Base-by-base conservation (phyloP, 495 filamentous ascomycete species). In the Glonium stellatum region DNA sequence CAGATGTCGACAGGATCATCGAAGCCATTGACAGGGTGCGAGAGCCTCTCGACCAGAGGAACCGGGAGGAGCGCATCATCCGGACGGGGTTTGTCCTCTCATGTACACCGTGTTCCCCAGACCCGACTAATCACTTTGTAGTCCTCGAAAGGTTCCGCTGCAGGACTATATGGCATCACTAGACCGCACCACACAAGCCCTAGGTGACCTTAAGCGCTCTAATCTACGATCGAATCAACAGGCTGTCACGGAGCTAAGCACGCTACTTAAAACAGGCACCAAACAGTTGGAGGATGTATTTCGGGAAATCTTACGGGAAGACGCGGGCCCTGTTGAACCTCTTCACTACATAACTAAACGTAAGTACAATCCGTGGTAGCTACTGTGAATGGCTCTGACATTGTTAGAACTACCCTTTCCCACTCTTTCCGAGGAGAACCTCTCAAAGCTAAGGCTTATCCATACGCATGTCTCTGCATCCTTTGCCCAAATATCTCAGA, bases 291-390 rank as follows among this genome's bases (percentile, higher is more conserved):
- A 97, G 71, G 86, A 84, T 41, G 75, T 89, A 51, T 90, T 96
- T 71, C 82, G 89, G 58, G 81, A 85, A 59, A 77, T 87, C 55
- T 73, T 97, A 37, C 80, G 81, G 27, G 85, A 95, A 64, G 84
- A 89, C 19, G 81, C 85, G 8, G 78, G 81, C 54, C 79, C 87
- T 1, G 82, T 97, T 34, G 93, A 99, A 64, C 92, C 95, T 6
- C 74, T 97, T 44, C 88, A 96, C 67, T 97, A 87, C 69, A 83
- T 97, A 65, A 96, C 88, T n/a, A 97, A 96, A 71, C 80, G 87
- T 79, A 80, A 75, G 65, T 73, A 73, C 1, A 77, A 78, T 59
- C 77, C 76, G 37, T 58, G 13, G 9, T 44, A 11, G 72, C 64
- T 71, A 52, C 54, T 80, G n/a, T 77, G 75, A 51, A 63, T 52